Evolutionary conservation across 164 flowering plant genomes (phyloP).

Genomic region (Vitis rotundifolia): DNA sequence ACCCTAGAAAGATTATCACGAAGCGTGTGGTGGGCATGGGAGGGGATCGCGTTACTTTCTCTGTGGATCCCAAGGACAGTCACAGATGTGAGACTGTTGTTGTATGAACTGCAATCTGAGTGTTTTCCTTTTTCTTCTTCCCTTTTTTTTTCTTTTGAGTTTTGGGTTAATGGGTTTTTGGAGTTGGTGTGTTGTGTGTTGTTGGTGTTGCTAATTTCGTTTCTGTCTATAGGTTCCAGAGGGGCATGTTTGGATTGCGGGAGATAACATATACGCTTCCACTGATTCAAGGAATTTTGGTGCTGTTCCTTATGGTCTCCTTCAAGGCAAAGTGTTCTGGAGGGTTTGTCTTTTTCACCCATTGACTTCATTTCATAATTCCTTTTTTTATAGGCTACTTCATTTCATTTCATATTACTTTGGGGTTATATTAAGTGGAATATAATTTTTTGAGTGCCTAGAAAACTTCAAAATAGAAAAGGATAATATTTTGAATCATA

Average conservation of each 20-base stretch:
- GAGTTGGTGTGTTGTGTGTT: not conserved
- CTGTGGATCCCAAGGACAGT: constrained; percentile 34
- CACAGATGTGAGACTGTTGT: constrained; percentile 37
- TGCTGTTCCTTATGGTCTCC: constrained; percentile 66
- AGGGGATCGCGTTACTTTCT: constrained; percentile 56
- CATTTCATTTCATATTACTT: too few relatives aligned
- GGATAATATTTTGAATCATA: too few relatives aligned
- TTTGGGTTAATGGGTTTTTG: not conserved
- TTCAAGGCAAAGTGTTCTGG: constrained; percentile 52
- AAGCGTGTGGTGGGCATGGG: constrained; percentile 66
- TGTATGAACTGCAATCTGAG: constrained; percentile 31
- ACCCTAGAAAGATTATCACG: constrained; percentile 48
- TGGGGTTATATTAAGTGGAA: too few relatives aligned
- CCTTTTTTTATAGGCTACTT: not conserved
- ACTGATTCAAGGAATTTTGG: constrained; percentile 77
- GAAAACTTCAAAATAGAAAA: too few relatives aligned
- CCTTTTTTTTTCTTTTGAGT: not conserved
- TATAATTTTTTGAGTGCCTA: too few relatives aligned
- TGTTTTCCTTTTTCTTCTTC: not conserved
- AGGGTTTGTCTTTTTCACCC: constrained; percentile 36
- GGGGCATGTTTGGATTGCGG: constrained; percentile 85
- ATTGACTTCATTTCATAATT: not conserved
- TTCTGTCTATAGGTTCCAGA: constrained; percentile 56
- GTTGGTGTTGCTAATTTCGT: not conserved
- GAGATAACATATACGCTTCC: constrained; percentile 62